Base-by-base conservation (phyloP, 345 rosid species). In the Punica granatum region DNA sequence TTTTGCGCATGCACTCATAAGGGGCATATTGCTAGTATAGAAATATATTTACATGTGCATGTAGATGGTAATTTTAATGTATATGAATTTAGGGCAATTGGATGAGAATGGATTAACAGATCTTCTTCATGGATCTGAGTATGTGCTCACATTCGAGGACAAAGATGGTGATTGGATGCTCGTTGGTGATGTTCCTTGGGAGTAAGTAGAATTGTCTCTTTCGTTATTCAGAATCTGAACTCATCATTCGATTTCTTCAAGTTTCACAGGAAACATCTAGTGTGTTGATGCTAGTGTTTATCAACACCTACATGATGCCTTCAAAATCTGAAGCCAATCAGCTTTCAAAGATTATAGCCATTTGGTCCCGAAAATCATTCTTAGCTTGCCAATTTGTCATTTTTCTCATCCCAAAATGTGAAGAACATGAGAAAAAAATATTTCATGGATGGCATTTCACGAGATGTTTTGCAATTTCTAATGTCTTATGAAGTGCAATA, bases 151-250 rank as follows among this genome's bases (percentile, higher is more conserved):
- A 0, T 56, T 26, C 21, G 61, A 56, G 34, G 61, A 56, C 61
- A 56, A 28, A 0, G 61, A 56, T 28, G 34, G 61, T 3, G 61
- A 56, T 28, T 56, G 61, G 61, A 56, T 56, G 61, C 61, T 56
- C 28, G 61, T 56, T 56, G 61, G 61, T 12, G 61, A 56, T 56
- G 61, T 56, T 26, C 61, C 61, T 13, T 56, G 61, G 61, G 61
- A 56, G 61, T 56, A 56, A 26, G 61, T 56, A 14, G 34, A 28
- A 30, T 11, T 13, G 19, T 56, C 13, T 56, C 28, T 48, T 30
- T 56, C 61, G 11, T 30, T 56, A 30, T 28, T 26, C 10, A 25
- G 19, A 54, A 10, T 56, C 16, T 30, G 16, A 10, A 4, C 19
- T 9, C 18, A 13, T 4, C 61, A 12, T 30, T 56, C 30, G 28